Percentiles rank a stretch among this genome's conserved stretches.
Conservation (phyloP, 2,329 filamentous ascomycete species). For the Lachnellula hyalina region DNA sequence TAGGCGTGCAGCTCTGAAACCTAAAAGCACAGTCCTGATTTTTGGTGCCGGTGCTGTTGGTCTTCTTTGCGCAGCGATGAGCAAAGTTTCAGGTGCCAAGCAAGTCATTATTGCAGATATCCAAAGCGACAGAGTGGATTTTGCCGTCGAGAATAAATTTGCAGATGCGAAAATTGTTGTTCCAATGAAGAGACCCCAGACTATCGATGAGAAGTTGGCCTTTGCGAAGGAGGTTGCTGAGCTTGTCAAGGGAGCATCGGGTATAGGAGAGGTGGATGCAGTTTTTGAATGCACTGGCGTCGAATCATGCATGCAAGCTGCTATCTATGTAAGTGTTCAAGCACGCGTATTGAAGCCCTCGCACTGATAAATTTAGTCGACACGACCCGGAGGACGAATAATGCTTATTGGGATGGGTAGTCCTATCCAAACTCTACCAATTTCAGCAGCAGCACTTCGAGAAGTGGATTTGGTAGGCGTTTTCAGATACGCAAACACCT, state of each 20-base stretch:
- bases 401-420: conserved; percentile 76
- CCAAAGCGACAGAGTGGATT: conserved; percentile 77
- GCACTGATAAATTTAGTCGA: conserved; percentile 38
- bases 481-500: conserved; percentile 80
- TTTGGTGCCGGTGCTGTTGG: conserved; percentile 94
- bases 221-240: conserved; percentile 33
- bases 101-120: conserved; percentile 94
- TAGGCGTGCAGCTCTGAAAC: conserved; percentile 69
- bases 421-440: conserved; percentile 67
- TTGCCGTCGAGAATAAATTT: conserved; percentile 48
- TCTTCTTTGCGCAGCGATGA: conserved; percentile 41
- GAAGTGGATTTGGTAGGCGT: conserved; percentile 73
- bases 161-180: conserved; percentile 29
- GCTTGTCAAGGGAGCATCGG: conserved; percentile 50
- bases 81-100: conserved; percentile 70
- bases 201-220: conserved; percentile 28
- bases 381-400: conserved; percentile 62
- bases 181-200: conserved; percentile 27
- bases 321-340: conserved; percentile 55
- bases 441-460: conserved; percentile 67
- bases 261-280: conserved; percentile 57
- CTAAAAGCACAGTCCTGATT: conserved; percentile 80
- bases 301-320: conserved; percentile 50
- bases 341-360: conserved; percentile 51
- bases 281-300: conserved; percentile 55